These are phyloP conservation scores for Stephanodiscus minutulus DNA, from an alignment of 108 stramenopile genomes.

Conservation along the genomic window DNA sequence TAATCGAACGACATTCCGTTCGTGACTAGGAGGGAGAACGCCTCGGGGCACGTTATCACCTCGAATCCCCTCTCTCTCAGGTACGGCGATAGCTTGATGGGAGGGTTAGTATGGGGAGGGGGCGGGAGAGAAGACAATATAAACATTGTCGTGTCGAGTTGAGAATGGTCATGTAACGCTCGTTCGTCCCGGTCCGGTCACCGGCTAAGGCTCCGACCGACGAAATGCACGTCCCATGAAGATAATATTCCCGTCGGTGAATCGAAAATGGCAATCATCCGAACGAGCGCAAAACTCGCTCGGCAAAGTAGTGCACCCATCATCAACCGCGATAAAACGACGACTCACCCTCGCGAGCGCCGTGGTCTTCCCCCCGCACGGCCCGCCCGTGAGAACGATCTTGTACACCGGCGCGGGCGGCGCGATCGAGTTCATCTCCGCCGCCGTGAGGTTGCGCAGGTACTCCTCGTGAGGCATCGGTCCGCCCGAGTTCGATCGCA, in stretches of 20 bases:
- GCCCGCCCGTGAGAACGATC: slow-evolving; percentile 92
- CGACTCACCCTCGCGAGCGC: slow-evolving; percentile 76
- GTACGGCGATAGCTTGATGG: slow-evolving; percentile 27
- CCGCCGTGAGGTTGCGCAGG: slow-evolving; percentile 20
- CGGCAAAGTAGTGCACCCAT: too few relatives aligned
- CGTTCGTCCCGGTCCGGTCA: too few relatives aligned
- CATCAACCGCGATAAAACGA: slow-evolving; percentile 18
- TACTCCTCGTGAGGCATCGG: slow-evolving; percentile 22
- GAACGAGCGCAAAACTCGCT: too few relatives aligned
- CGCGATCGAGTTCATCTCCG: slow-evolving; percentile 43
- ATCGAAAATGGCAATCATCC: too few relatives aligned
- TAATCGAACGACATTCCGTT: slow-evolving; percentile 85
- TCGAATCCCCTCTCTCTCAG: slow-evolving; percentile 87
- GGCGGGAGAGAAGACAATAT: neutral
- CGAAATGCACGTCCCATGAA: too few relatives aligned
- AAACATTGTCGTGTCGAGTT: neutral
- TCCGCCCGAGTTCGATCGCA: slow-evolving; percentile 37
- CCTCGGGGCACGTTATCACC: slow-evolving; percentile 92
- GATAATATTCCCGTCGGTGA: too few relatives aligned
- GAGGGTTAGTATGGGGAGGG: neutral
- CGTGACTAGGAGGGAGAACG: slow-evolving; percentile 80
- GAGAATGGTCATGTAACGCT: too few relatives aligned
- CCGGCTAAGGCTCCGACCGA: too few relatives aligned
- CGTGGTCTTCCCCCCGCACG: slow-evolving; percentile 97
- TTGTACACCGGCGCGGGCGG: slow-evolving; percentile 57